Evolutionary conservation across 1,139 yeast genomes (phyloP), one percentile per base, ranked within the genome.

Genomic region (Taphrina flavorubra): DNA sequence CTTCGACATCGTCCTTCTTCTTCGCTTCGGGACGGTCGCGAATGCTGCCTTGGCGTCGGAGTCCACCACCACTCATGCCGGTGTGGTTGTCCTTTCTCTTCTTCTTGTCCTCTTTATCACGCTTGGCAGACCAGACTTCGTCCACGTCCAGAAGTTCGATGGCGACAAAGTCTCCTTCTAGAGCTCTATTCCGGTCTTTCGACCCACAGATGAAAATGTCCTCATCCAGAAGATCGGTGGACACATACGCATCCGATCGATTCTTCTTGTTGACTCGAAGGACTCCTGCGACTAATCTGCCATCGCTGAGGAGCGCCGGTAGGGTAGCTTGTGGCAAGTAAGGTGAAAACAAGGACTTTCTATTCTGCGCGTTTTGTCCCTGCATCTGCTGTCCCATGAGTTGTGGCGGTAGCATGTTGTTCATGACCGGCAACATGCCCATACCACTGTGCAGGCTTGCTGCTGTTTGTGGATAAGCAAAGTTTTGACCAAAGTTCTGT

Each of bases 201-300:
- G 98, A 92, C 13, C 99, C 99, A 81, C 98, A 95, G 73, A 94
- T 94, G 77, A 92, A 94, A 72, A 94, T 91, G 78, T 94, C 99
- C 0, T 98, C 97, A 79, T 94, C 99, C 72, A 94, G 83, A 57
- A 92, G 84, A 77, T 92, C 97, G 0, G 98, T 94, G 4, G 97
- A 88, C 18, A 94, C 98, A 79, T 95, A 94, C 0, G 99, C 99
- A 79, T 94, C 99, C 0, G 97, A 90, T 75, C 99, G 85, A 78
- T 94, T 94, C 79, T 94, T 94, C 77, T 92, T 92, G 79, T 94
- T 94, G 66, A 94, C 99, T 74, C 99, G 85, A 74, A 94, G 82
- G 34, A 89, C 88, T 74, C 99, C 99, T 4, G 96, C 88, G 7
- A 94, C 99, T 70, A 94, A 83, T 72, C 92, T 85, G 31, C 99